These are phyloP conservation scores for Axilococcus clingmanii DNA, from an alignment of 139 green algal genomes.

Conservation along the genomic window DNA sequence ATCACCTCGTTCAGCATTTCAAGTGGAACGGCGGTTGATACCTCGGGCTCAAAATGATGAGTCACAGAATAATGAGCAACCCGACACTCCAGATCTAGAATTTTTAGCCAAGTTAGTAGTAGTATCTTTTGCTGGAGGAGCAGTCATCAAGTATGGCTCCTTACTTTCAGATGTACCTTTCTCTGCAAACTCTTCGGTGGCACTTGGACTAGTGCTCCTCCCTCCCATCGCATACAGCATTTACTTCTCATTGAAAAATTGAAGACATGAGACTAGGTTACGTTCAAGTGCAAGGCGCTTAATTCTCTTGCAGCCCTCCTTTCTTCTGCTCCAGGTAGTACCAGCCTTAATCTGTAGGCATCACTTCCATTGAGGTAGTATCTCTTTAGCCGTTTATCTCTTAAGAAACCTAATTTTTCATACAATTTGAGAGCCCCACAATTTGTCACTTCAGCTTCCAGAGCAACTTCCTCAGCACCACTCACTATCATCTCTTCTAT, in stretches of 20 bases:
- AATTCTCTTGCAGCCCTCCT: not conserved
- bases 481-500: constrained; percentile 59
- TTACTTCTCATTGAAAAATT: too few species aligned
- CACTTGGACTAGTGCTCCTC: constrained; percentile 26
- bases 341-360: constrained; percentile 92
- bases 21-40: too few species aligned
- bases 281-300: too few species aligned
- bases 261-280: too few species aligned
- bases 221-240: constrained; percentile 30
- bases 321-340: constrained; percentile 47
- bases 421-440: constrained; percentile 86
- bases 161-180: constrained; percentile 39
- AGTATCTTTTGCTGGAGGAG: constrained; percentile 20
- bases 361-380: constrained; percentile 96
- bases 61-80: not conserved
- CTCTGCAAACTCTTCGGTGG: constrained; percentile 24
- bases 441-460: constrained; percentile 97
- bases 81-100: not conserved
- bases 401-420: constrained; percentile 89
- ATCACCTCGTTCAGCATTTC: too few species aligned
- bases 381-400: constrained; percentile 87
- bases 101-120: constrained; percentile 30
- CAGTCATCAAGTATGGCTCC: constrained; percentile 55
- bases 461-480: constrained; percentile 72
- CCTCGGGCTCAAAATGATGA: too few species aligned